A percentile compares a stretch with the other conserved stretches of the same genome.
Evolutionary conservation across 2,329 filamentous ascomycete genomes (phyloP).

Genomic region (Colletotrichum ledebouriae): DNA sequence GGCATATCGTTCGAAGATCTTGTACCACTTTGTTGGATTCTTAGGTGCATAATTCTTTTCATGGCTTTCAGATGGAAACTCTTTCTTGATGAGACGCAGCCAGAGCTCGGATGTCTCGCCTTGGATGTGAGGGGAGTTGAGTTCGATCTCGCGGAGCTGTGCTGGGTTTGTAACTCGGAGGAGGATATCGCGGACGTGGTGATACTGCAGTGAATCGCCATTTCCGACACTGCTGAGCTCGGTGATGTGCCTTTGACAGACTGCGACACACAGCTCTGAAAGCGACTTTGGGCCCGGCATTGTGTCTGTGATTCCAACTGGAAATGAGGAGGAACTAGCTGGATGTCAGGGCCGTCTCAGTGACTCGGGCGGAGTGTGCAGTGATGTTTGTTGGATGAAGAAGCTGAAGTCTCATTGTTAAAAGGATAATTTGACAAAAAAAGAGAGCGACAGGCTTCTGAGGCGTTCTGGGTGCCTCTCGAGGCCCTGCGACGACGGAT

Average conservation of each 20-base stretch:
- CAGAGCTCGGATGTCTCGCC: conserved; percentile 80
- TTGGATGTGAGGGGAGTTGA: conserved; percentile 81
- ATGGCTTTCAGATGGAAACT: conserved; percentile 77
- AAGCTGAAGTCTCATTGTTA: conserved; percentile 28
- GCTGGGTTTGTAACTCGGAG: conserved; percentile 77
- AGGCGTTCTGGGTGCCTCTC: not conserved
- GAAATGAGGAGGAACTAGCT: conserved; percentile 11
- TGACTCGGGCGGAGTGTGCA: conserved; percentile 1
- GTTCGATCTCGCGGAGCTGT: conserved; percentile 82
- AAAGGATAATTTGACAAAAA: not conserved
- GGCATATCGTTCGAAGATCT: conserved; percentile 80
- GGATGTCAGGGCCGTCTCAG: not conserved
- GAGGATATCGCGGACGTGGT: conserved; percentile 73
- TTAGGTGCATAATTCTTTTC: conserved; percentile 74
- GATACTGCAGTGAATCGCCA: conserved; percentile 63
- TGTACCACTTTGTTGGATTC: conserved; percentile 80
- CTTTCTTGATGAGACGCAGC: conserved; percentile 81
- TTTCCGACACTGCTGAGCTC: conserved; percentile 78
- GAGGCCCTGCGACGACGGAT: not conserved
- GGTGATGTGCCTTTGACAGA: conserved; percentile 67
- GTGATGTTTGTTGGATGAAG: not conserved
- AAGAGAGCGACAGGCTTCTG: not conserved
- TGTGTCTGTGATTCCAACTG: not conserved
- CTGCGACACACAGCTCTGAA: conserved; percentile 62
- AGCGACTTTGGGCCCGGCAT: conserved; percentile 59